Conservation (phyloP, 257 asterid genomes). For the Scutellaria galericulata region DNA sequence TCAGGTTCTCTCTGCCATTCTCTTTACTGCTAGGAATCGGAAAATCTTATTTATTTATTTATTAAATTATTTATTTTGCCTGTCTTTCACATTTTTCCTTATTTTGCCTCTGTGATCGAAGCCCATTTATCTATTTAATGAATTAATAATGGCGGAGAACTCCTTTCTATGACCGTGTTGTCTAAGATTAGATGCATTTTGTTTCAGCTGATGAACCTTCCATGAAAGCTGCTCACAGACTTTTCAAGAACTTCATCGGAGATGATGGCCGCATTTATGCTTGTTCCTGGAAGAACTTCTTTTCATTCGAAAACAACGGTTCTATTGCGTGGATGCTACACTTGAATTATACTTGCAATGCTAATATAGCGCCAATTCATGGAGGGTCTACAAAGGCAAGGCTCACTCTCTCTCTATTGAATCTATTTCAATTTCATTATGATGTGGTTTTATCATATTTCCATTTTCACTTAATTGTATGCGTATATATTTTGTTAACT, state of each 20-base stretch:
- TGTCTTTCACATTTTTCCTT: neutral
- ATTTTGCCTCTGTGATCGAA: too few species aligned
- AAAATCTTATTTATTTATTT: neutral
- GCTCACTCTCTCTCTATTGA: neutral
- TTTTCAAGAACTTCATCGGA: slow-evolving; percentile 69
- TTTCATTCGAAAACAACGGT: slow-evolving; percentile 78
- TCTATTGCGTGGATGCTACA: slow-evolving; percentile 70
- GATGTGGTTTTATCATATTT: too few species aligned
- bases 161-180: too few species aligned
- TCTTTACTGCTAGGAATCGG: too few species aligned
- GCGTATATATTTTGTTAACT: too few species aligned
- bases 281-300: slow-evolving; percentile 65
- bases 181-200: neutral
- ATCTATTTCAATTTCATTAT: too few species aligned
- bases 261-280: slow-evolving; percentile 72
- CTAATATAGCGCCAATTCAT: slow-evolving; percentile 61
- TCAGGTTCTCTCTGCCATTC: slow-evolving; percentile 41
- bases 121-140: too few species aligned
- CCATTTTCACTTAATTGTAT: too few species aligned
- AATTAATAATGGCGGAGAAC: neutral
- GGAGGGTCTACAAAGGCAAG: slow-evolving; percentile 84
- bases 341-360: slow-evolving; percentile 63
- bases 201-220: slow-evolving; percentile 53
- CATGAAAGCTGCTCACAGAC: slow-evolving; percentile 40
- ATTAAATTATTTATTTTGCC: neutral